Evolutionary conservation across 192 early-diverging fungal species (phyloP).

Genomic region (Obelidium mucronatum): DNA sequence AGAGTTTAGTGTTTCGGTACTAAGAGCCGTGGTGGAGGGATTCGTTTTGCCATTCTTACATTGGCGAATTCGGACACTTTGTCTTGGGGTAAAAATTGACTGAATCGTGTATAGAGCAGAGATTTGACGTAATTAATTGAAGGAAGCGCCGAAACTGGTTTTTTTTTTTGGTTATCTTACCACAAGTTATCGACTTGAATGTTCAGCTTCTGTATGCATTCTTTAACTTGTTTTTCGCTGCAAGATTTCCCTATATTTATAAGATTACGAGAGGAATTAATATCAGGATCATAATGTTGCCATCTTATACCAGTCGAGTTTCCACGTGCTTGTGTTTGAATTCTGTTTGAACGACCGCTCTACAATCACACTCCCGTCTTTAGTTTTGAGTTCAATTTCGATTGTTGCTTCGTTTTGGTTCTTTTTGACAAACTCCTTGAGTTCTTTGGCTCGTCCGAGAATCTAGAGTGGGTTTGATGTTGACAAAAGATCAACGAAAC

Average conservation of each 20-base stretch:
- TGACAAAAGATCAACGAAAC: neutral
- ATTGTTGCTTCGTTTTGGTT: conserved; percentile 80
- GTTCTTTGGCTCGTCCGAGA: conserved; percentile 86
- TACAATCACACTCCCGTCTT: conserved; percentile 37
- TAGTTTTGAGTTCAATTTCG: conserved; percentile 83
- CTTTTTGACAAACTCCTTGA: conserved; percentile 93
- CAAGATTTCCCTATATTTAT: conserved; percentile 55
- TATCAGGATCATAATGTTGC: neutral
- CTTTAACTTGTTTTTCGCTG: conserved; percentile 70
- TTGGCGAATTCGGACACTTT: conserved; percentile 91
- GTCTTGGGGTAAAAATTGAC: conserved; percentile 98
- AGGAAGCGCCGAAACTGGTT: conserved; percentile 28
- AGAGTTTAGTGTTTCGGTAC: neutral
- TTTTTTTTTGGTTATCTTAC: conserved; percentile 52
- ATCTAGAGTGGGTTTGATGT: conserved; percentile 49
- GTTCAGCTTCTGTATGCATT: conserved; percentile 67
- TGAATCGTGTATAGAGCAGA: too few species aligned
- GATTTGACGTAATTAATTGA: neutral
- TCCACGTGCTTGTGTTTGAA: conserved; percentile 78
- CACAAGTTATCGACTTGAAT: conserved; percentile 98
- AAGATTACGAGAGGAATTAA: conserved; percentile 3
- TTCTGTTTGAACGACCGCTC: conserved; percentile 53
- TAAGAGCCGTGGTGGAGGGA: too few species aligned
- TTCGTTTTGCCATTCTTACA: too few species aligned
- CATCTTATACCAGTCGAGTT: conserved; percentile 60